phyloP scores from a whole-genome alignment of 1,284 basidiomycete species.

The Tylopilus sp. region DNA sequence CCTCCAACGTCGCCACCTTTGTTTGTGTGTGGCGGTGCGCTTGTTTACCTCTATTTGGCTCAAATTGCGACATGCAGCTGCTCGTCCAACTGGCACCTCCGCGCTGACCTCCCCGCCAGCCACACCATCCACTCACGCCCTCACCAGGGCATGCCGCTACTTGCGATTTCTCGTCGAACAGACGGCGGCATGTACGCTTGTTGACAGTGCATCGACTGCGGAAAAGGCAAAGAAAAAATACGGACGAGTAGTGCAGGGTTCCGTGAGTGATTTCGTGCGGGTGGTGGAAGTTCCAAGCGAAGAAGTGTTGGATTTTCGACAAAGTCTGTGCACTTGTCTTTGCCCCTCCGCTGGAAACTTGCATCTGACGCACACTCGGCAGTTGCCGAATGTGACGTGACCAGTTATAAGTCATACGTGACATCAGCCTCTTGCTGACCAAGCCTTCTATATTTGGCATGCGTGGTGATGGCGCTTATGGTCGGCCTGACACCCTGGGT shows the following conservation, averaged over 20 bases:
- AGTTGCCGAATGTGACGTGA: conserved; percentile 27
- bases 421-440: conserved; percentile 18
- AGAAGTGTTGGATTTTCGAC: conserved; percentile 30
- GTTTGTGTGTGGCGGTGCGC: conserved; percentile 31
- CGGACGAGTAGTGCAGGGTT: background rate
- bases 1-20: conserved; percentile 25
- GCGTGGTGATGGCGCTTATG: background rate
- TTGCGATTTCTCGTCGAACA: background rate
- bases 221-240: conserved; percentile 12
- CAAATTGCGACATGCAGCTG: conserved; percentile 12
- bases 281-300: conserved; percentile 36
- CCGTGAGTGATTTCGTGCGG: conserved; percentile 13
- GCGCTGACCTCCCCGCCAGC: conserved; percentile 16
- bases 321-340: conserved; percentile 16
- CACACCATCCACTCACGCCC: conserved; percentile 5
- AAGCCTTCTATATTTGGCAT: conserved; percentile 23
- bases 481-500: no score
- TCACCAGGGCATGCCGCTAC: background rate
- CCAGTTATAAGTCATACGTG: conserved; percentile 12
- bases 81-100: conserved; percentile 24
- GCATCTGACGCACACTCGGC: conserved; percentile 21
- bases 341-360: conserved; percentile 21
- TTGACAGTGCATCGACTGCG: background rate
- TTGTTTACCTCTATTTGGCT: conserved; percentile 31
- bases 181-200: conserved; percentile 1